Base-by-base conservation (phyloP, 139 green algal genomes). In the Chlamydomonas sp. region DNA sequence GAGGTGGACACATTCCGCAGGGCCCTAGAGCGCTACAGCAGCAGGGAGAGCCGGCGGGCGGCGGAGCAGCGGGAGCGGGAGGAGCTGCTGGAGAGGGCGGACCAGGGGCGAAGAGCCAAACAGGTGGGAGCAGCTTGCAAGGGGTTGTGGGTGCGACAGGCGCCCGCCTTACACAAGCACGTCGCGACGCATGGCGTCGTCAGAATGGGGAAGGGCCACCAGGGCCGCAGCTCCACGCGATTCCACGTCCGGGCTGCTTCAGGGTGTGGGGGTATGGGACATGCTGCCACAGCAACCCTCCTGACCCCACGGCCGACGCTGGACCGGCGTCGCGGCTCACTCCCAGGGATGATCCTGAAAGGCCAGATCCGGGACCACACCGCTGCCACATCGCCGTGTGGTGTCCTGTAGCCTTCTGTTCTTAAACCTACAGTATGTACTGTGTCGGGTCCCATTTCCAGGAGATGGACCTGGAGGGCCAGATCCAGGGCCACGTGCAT, bases 81-180 rank as follows among this genome's bases (percentile, higher is more conserved):
- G 63, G 95, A 98, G 92, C 91, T 98, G 66, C 71, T 98, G 16
- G 64, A 86, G 6, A 77, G 93, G 73, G 89, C 77, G 14, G 90
- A 88, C 66, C 79, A 80, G n/a, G 85, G 92, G 31, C 79, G 86
- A 7, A 83, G 14, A 63, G 77, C 89, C 67, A 90, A 93, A 68
- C 68, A 87, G 83, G 83, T 87, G 71, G 20, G 58, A 6, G n/a
- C 5, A 31, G 5, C n/a, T n/a, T n/a, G n/a, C n/a, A n/a, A n/a
- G n/a, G n/a, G n/a, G n/a, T n/a, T n/a, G n/a, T n/a, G n/a, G n/a
- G n/a, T n/a, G n/a, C n/a, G n/a, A n/a, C n/a, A n/a, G n/a, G n/a
- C n/a, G n/a, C n/a, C n/a, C n/a, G n/a, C n/a, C n/a, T n/a, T n/a
- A n/a, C n/a, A n/a, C n/a, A n/a, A n/a, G n/a, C n/a, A n/a, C n/a